Conservation (phyloP, 768 basidiomycete species). For the Zangia roseola region DNA sequence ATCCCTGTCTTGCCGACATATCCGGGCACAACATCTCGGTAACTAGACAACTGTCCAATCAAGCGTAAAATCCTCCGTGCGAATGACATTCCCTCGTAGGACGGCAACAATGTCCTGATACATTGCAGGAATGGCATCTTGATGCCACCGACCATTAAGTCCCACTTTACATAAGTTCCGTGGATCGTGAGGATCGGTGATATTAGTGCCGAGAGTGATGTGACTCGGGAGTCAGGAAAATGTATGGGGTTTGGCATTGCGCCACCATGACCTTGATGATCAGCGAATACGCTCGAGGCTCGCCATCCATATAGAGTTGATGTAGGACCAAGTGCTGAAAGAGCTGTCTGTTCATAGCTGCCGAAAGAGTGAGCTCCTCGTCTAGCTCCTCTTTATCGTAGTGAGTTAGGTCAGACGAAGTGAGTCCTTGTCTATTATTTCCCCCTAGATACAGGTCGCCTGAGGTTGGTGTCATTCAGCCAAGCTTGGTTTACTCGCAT, state of each 20-base stretch:
- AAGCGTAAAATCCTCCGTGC: conserved; percentile 45
- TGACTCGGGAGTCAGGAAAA: too few relatives aligned
- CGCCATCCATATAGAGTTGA: conserved; percentile 40
- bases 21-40: conserved; percentile 51
- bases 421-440: too few relatives aligned
- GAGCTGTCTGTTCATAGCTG: conserved; percentile 59
- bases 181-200: conserved; percentile 59
- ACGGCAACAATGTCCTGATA: conserved; percentile 69
- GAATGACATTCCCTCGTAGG: conserved; percentile 55
- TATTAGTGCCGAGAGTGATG: conserved; percentile 67
- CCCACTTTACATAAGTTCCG: conserved; percentile 41
- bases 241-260: conserved; percentile 46
- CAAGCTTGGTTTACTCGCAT: too few relatives aligned
- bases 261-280: conserved; percentile 58
- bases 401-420: too few relatives aligned
- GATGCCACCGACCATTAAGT: conserved; percentile 37
- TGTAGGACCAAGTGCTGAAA: conserved; percentile 64
- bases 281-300: conserved; percentile 55
- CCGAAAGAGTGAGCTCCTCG: conserved; percentile 47
- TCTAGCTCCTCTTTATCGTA: conserved; percentile 55
- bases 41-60: conserved; percentile 70
- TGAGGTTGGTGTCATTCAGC: too few relatives aligned
- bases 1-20: conserved; percentile 56
- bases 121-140: conserved; percentile 47
- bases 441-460: too few relatives aligned